Percentiles rank a stretch among this genome's conserved stretches.
Evolutionary conservation across 2,329 filamentous ascomycete genomes (phyloP).

Genomic region (Plectosphaerella sp.): DNA sequence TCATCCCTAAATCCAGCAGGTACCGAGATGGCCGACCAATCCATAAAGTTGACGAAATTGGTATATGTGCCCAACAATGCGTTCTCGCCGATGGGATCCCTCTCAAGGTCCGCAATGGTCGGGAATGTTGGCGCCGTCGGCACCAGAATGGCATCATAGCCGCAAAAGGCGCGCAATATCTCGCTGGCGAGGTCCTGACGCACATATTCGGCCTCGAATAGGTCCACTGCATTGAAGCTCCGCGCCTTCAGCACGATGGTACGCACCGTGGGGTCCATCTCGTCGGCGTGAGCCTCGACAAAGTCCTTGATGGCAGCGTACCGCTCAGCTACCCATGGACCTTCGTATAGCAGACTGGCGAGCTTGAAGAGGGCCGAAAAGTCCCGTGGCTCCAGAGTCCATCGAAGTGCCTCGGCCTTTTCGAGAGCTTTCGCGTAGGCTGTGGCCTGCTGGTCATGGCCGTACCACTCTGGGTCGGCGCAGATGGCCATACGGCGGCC

Average conservation of each 20-base stretch:
- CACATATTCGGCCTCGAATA: constrained; percentile 34
- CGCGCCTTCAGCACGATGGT: constrained; percentile 31
- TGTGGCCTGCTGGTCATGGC: constrained; percentile 29
- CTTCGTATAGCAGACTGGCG: constrained; percentile 50
- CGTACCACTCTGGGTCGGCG: constrained; percentile 31
- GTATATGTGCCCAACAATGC: constrained; percentile 51
- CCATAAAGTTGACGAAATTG: constrained; percentile 57
- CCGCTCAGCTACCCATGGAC: constrained; percentile 53
- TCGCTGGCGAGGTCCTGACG: constrained; percentile 33
- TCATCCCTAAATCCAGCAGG: constrained; percentile 39
- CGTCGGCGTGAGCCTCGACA: constrained; percentile 26
- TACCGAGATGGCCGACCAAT: constrained; percentile 50
- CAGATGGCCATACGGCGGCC: constrained; percentile 29
- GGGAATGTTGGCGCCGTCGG: constrained; percentile 51
- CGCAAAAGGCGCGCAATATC: constrained; percentile 32
- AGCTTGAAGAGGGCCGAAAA: constrained; percentile 47
- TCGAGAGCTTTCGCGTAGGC: constrained; percentile 36
- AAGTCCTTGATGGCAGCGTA: constrained; percentile 46
- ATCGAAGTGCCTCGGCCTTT: constrained; percentile 32
- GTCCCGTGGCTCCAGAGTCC: constrained; percentile 35
- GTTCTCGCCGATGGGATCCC: constrained; percentile 49
- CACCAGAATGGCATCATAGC: constrained; percentile 47
- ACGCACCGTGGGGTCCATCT: constrained; percentile 30
- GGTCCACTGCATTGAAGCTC: constrained; percentile 37
- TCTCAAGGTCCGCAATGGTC: constrained; percentile 44